Evolutionary conservation across 2,329 filamentous ascomycete species (phyloP).

Genomic region (Phialophora tarda): DNA sequence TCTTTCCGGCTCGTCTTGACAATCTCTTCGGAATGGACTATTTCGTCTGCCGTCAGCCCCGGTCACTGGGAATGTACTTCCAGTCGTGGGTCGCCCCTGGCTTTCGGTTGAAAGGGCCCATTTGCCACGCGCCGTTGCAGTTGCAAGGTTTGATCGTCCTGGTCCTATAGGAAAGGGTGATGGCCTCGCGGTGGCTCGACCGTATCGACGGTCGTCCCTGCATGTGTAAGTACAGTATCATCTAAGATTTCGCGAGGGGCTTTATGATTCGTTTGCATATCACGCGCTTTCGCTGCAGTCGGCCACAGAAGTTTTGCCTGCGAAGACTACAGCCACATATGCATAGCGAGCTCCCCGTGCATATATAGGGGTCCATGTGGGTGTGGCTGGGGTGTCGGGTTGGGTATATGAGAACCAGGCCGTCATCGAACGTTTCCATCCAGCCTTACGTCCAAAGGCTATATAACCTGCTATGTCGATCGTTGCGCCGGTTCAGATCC

Average conservation of each 20-base stretch:
- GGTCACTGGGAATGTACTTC: constrained; percentile 14
- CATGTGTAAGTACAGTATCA: constrained; percentile 11
- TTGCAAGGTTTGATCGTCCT: constrained; percentile 19
- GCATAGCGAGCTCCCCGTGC: constrained; percentile 1
- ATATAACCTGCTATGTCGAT: constrained; percentile 9
- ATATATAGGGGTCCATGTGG: constrained; percentile 20
- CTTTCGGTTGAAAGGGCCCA: constrained; percentile 6
- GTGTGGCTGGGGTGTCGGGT: constrained; percentile 6
- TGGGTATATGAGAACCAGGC: neutral
- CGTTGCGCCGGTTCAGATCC: neutral
- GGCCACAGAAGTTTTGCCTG: constrained; percentile 10
- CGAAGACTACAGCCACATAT: constrained; percentile 9
- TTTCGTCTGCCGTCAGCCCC: constrained; percentile 18
- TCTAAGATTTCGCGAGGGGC: neutral
- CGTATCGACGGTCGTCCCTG: constrained; percentile 15
- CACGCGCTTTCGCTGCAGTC: constrained; percentile 18
- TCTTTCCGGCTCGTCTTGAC: constrained; percentile 13
- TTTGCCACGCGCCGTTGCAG: constrained; percentile 28
- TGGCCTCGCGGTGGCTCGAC: constrained; percentile 19
- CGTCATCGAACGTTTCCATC: neutral
- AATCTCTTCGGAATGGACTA: constrained; percentile 17
- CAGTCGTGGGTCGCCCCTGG: constrained; percentile 18
- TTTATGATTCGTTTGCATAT: constrained; percentile 22
- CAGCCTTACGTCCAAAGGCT: neutral
- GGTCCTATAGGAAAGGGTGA: constrained; percentile 17